Conservation (phyloP, 768 basidiomycete genomes). For the Porphyrellus cyaneotinctus region DNA sequence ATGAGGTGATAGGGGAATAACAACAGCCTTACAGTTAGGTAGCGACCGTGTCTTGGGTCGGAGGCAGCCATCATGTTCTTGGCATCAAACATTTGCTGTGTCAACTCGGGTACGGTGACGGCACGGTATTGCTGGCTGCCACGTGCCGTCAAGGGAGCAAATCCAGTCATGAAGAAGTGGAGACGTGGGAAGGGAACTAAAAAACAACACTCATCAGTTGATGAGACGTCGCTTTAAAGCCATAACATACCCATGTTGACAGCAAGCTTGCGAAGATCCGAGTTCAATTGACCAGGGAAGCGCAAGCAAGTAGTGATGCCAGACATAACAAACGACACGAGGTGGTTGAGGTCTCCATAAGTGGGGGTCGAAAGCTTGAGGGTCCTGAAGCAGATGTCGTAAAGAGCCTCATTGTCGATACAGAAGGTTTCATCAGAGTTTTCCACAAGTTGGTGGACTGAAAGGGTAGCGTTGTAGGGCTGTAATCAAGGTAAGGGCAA, state of each 20-base stretch:
- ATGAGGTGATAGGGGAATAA: background rate
- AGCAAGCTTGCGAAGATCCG: slow-evolving; percentile 94
- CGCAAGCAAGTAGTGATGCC: slow-evolving; percentile 98
- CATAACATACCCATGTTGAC: slow-evolving; percentile 92
- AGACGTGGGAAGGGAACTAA: slow-evolving; percentile 97
- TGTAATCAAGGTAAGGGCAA: slow-evolving; percentile 26
- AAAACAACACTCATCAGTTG: slow-evolving; percentile 1
- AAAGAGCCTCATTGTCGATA: slow-evolving; percentile 98
- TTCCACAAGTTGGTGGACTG: slow-evolving; percentile 97
- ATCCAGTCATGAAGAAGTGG: slow-evolving; percentile 99
- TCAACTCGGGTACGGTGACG: slow-evolving; percentile 95
- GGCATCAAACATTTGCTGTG: slow-evolving; percentile 99
- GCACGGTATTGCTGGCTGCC: slow-evolving; percentile 95
- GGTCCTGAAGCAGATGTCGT: slow-evolving; percentile 98
- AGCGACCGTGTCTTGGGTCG: slow-evolving; percentile 94
- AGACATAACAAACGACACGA: slow-evolving; percentile 97
- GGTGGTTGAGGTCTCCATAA: slow-evolving; percentile 96
- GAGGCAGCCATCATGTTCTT: slow-evolving; percentile 99
- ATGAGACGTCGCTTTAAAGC: background rate
- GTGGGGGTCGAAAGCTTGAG: slow-evolving; percentile 94
- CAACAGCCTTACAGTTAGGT: slow-evolving; percentile 71
- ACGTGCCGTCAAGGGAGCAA: slow-evolving; percentile 89
- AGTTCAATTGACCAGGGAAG: slow-evolving; percentile 99
- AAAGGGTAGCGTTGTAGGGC: slow-evolving; percentile 99
- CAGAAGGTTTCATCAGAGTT: slow-evolving; percentile 99